Percentiles rank a stretch among this genome's conserved stretches.
Evolutionary conservation across 208 protist genomes (phyloP).

Genomic region (Leishmania arabica): DNA sequence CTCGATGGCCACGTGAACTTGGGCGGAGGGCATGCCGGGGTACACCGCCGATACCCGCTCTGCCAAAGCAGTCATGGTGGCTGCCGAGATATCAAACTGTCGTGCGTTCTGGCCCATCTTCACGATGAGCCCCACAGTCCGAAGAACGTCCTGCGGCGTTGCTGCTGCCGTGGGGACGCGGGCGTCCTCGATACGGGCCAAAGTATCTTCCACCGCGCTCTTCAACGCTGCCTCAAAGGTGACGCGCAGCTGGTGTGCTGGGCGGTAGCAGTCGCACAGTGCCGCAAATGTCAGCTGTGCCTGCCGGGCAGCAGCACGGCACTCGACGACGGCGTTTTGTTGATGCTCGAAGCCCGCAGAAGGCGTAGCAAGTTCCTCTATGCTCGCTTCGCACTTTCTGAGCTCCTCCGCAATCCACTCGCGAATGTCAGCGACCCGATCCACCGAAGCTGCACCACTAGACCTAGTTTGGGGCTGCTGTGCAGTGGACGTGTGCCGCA

Average conservation of each 20-base stretch:
- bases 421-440: conserved; percentile 2
- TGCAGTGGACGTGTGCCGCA: neutral
- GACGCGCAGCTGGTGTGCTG: conserved; percentile 11
- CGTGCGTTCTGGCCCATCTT: conserved; percentile 43
- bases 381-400: neutral
- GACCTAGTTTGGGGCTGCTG: neutral
- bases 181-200: conserved; percentile 7
- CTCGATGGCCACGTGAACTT: conserved; percentile 29
- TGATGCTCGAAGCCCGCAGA: neutral
- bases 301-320: conserved; percentile 6
- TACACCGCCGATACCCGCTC: conserved; percentile 31
- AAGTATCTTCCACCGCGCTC: conserved; percentile 1
- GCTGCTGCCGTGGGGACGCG: neutral
- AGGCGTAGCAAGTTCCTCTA: neutral
- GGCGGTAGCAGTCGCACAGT: conserved; percentile 14
- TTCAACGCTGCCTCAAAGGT: conserved; percentile 14
- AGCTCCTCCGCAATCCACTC: conserved; percentile 25
- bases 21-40: conserved; percentile 11
- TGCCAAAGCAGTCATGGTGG: conserved; percentile 13
- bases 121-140: conserved; percentile 29
- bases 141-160: conserved; percentile 16
- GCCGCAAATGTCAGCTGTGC: neutral
- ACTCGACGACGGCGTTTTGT: neutral
- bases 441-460: neutral
- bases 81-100: conserved; percentile 22